These are phyloP conservation scores for Corynascus novoguineensis DNA, from an alignment of 495 filamentous ascomycete species.

Conservation along the genomic window DNA sequence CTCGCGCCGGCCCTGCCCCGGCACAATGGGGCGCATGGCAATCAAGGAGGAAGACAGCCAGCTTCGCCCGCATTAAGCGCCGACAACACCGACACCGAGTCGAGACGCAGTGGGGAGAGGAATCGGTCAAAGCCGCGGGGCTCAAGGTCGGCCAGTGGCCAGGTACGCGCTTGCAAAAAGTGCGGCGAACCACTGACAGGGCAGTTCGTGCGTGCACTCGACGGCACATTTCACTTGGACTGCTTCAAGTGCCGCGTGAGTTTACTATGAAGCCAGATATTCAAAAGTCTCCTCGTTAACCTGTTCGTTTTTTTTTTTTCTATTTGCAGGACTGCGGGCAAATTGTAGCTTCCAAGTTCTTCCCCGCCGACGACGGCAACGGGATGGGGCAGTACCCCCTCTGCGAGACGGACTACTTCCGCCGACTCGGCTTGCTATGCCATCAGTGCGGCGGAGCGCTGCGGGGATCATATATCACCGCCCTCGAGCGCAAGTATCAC, in stretches of 20 bases:
- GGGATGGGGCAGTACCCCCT: conserved; percentile 85
- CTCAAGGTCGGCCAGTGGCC: conserved; percentile 47
- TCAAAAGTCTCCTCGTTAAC: too few species aligned
- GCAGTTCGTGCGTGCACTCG: conserved; percentile 90
- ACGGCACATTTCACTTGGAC: conserved; percentile 91
- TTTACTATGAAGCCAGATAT: conserved; percentile 16
- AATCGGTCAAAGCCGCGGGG: conserved; percentile 42
- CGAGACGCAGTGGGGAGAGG: conserved; percentile 43
- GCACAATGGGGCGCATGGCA: conserved; percentile 32
- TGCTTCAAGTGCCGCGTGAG: conserved; percentile 96
- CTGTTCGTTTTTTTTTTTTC: conserved; percentile 16
- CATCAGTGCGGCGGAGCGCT: conserved; percentile 88
- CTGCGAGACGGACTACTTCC: conserved; percentile 97
- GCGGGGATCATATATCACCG: conserved; percentile 96
- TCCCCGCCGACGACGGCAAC: conserved; percentile 86
- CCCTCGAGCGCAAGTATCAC: conserved; percentile 95
- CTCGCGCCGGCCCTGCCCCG: conserved; percentile 35
- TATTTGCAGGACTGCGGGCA: conserved; percentile 80
- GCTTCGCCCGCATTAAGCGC: conserved; percentile 40
- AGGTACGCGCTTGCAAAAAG: conserved; percentile 72
- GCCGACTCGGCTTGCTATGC: conserved; percentile 84
- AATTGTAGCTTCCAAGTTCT: conserved; percentile 97
- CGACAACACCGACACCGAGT: conserved; percentile 31
- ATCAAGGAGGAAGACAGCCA: conserved; percentile 28
- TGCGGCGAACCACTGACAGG: conserved; percentile 81